Percentiles rank a stretch among this genome's conserved stretches.
Evolutionary conservation across 345 rosid species (phyloP).

Genomic region (Turritis glabra): DNA sequence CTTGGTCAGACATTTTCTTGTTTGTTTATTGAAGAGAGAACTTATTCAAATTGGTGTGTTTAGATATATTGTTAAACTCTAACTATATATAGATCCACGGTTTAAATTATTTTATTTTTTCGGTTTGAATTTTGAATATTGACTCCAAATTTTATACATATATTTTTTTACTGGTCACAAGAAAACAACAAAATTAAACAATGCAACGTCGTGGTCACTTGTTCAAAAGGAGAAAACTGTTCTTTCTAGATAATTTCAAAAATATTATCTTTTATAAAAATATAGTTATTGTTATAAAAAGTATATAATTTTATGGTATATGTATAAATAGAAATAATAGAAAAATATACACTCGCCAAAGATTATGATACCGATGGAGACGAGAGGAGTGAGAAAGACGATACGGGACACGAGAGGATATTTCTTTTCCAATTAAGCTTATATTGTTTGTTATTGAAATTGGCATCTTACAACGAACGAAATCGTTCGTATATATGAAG

Average conservation of each 20-base stretch:
- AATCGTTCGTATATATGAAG: too few species aligned
- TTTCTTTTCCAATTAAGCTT: too few species aligned
- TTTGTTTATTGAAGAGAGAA: background rate
- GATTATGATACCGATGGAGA: too few species aligned
- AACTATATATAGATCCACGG: background rate
- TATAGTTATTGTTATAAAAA: background rate
- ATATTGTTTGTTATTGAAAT: too few species aligned
- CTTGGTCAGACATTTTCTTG: constrained; percentile 16
- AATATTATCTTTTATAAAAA: background rate
- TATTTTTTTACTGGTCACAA: constrained; percentile 4
- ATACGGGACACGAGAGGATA: too few species aligned
- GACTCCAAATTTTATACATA: constrained; percentile 16
- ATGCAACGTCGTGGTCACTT: constrained; percentile 32
- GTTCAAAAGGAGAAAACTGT: constrained; percentile 18
- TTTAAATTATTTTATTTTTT: background rate
- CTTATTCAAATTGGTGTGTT: background rate
- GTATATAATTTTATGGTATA: too few species aligned
- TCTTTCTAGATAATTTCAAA: constrained; percentile 21
- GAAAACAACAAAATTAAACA: background rate
- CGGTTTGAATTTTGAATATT: constrained; percentile 23
- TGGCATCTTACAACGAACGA: too few species aligned
- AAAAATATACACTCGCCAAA: too few species aligned
- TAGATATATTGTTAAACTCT: background rate
- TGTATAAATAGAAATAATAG: too few species aligned
- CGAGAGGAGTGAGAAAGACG: too few species aligned